Percentiles rank a stretch among this genome's conserved stretches.
These are phyloP conservation scores for Kuraishia hungarica DNA, from an alignment of 805 yeast genomes.

Conservation along the genomic window DNA sequence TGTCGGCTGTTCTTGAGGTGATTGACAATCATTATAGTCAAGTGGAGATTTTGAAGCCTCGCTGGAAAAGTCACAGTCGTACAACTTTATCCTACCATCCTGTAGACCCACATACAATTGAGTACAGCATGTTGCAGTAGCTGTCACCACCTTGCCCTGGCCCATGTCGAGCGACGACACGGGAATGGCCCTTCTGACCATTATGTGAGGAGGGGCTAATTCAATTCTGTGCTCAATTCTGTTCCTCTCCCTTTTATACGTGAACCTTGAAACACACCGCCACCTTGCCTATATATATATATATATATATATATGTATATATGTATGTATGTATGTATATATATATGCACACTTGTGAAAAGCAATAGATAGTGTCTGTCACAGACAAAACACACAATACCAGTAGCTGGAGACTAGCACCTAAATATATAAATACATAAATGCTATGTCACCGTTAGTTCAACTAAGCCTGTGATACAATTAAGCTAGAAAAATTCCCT, in stretches of 20 bases:
- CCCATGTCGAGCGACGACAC: slow-evolving; percentile 5
- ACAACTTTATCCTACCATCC: slow-evolving; percentile 12
- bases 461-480: too few species aligned
- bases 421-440: too few species aligned
- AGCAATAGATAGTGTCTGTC: too few species aligned
- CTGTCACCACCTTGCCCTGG: slow-evolving; percentile 9
- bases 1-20: not conserved
- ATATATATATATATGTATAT: too few species aligned
- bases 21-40: not conserved
- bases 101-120: slow-evolving; percentile 14
- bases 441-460: too few species aligned
- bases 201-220: not conserved
- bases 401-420: too few species aligned
- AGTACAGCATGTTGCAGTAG: slow-evolving; percentile 10
- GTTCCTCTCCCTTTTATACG: not conserved
- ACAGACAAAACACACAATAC: too few species aligned
- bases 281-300: too few species aligned
- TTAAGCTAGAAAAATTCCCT: too few species aligned
- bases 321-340: too few species aligned
- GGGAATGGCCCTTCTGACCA: not conserved
- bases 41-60: not conserved
- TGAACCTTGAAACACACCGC: too few species aligned
- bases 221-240: not conserved
- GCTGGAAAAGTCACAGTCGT: slow-evolving; percentile 8
- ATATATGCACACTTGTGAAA: too few species aligned